Conservation (phyloP, 768 basidiomycete species). For the Daedaleopsis sinensis region DNA sequence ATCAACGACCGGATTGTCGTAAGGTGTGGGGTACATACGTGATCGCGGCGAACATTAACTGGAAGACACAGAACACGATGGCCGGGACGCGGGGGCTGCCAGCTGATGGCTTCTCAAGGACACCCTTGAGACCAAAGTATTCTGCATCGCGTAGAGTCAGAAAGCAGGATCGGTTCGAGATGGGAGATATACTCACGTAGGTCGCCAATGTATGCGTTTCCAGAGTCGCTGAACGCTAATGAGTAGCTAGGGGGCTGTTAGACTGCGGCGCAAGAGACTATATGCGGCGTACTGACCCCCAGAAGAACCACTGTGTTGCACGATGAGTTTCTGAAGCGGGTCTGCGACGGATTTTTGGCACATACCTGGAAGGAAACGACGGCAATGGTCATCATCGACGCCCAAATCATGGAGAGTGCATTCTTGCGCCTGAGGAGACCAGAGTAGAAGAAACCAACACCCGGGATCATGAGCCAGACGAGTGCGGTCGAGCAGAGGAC, state of each 20-base stretch:
- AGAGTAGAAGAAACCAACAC: constrained; percentile 87
- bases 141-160: constrained; percentile 38
- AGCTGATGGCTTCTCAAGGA: constrained; percentile 73
- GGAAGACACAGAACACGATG: constrained; percentile 82
- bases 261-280: background rate
- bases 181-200: constrained; percentile 54
- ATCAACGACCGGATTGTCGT: background rate
- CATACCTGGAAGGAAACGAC: constrained; percentile 83
- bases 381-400: constrained; percentile 74
- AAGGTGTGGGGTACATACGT: constrained; percentile 51
- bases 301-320: constrained; percentile 86
- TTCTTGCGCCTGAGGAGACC: constrained; percentile 93
- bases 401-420: constrained; percentile 87
- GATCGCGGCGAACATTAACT: constrained; percentile 89
- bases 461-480: constrained; percentile 69
- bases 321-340: constrained; percentile 7
- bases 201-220: constrained; percentile 75
- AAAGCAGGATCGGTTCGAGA: background rate
- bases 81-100: constrained; percentile 73
- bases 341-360: background rate
- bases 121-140: constrained; percentile 83
- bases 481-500: constrained; percentile 74
- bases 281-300: constrained; percentile 55
- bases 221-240: constrained; percentile 79
- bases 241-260: constrained; percentile 52